These are phyloP conservation scores for Clathrospora elynae DNA, from an alignment of 2,329 filamentous ascomycete genomes.

Conservation along the genomic window DNA sequence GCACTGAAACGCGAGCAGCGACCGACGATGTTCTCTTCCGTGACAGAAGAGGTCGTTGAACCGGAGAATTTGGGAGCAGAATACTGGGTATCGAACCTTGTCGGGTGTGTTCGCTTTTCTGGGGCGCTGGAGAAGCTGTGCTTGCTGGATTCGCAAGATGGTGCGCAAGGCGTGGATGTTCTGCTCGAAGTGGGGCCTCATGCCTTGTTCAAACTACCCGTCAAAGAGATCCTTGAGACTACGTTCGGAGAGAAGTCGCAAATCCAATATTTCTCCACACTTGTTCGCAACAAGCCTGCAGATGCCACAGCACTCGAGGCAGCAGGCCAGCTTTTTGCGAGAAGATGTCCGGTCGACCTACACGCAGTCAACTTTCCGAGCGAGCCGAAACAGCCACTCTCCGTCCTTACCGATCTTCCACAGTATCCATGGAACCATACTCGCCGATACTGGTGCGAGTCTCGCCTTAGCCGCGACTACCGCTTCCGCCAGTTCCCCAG, in stretches of 20 bases:
- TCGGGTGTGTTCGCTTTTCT: slow-evolving; percentile 19
- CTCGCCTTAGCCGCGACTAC: slow-evolving; percentile 22
- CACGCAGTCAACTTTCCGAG: slow-evolving; percentile 12
- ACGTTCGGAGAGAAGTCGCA: slow-evolving; percentile 3
- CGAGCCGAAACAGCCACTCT: slow-evolving; percentile 10
- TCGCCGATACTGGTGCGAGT: slow-evolving; percentile 35
- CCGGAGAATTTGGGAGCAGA: slow-evolving; percentile 18
- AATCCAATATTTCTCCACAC: slow-evolving; percentile 12
- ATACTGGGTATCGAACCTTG: slow-evolving; percentile 38
- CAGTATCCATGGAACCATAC: slow-evolving; percentile 45
- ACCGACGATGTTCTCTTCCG: slow-evolving; percentile 22
- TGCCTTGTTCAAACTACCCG: slow-evolving; percentile 11
- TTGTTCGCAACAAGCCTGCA: slow-evolving; percentile 15
- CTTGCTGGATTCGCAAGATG: neutral
- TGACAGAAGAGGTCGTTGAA: slow-evolving; percentile 14
- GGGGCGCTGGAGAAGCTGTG: slow-evolving; percentile 9
- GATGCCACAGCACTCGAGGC: slow-evolving; percentile 12
- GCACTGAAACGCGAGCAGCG: neutral
- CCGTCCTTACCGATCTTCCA: slow-evolving; percentile 31
- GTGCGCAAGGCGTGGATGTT: neutral
- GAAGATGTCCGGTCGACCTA: slow-evolving; percentile 6
- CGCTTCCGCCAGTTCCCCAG: slow-evolving; percentile 21
- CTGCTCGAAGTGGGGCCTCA: slow-evolving; percentile 26
- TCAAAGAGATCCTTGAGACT: slow-evolving; percentile 11
- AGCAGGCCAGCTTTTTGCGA: slow-evolving; percentile 6